Evolutionary conservation across 2,329 filamentous ascomycete species (phyloP).

Genomic region (Trichothecium roseum): DNA sequence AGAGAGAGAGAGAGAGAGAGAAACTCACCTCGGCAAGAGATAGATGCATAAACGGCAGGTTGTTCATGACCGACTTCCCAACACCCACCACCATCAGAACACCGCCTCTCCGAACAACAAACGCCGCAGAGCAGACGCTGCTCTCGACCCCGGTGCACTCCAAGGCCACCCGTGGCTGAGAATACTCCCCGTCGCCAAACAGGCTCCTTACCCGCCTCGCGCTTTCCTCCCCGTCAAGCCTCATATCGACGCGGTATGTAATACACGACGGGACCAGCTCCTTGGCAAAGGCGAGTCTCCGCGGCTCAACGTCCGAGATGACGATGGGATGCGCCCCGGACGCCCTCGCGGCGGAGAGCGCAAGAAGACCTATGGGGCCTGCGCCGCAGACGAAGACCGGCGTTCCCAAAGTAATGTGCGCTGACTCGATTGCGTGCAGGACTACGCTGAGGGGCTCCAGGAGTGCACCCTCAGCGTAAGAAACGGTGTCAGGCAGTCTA

Average conservation of each 20-base stretch:
- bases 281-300: slow-evolving; percentile 1
- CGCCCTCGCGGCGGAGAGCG: slow-evolving; percentile 45
- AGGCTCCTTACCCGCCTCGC: slow-evolving; percentile 15
- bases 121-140: slow-evolving; percentile 49
- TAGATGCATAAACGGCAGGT: slow-evolving; percentile 56
- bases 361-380: slow-evolving; percentile 52
- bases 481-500: slow-evolving; percentile 28
- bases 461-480: slow-evolving; percentile 34
- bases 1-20: slow-evolving; percentile 1
- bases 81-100: slow-evolving; percentile 56
- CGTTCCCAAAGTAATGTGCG: slow-evolving; percentile 41
- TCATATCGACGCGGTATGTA: slow-evolving; percentile 1
- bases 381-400: slow-evolving; percentile 50
- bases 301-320: slow-evolving; percentile 48
- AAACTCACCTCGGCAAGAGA: slow-evolving; percentile 39
- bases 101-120: slow-evolving; percentile 45
- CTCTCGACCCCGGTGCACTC: slow-evolving; percentile 59
- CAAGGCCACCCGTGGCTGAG: slow-evolving; percentile 45
- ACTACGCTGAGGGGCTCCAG: slow-evolving; percentile 42
- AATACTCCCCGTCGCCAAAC: slow-evolving; percentile 44
- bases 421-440: slow-evolving; percentile 43
- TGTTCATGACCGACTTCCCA: slow-evolving; percentile 51
- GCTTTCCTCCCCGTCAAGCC: slow-evolving; percentile 2
- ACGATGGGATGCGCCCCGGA: slow-evolving; percentile 54
- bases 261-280: slow-evolving; percentile 1